Evolutionary conservation across 2,329 filamentous ascomycete genomes (phyloP).

Genomic region (Apiospora arundinis): DNA sequence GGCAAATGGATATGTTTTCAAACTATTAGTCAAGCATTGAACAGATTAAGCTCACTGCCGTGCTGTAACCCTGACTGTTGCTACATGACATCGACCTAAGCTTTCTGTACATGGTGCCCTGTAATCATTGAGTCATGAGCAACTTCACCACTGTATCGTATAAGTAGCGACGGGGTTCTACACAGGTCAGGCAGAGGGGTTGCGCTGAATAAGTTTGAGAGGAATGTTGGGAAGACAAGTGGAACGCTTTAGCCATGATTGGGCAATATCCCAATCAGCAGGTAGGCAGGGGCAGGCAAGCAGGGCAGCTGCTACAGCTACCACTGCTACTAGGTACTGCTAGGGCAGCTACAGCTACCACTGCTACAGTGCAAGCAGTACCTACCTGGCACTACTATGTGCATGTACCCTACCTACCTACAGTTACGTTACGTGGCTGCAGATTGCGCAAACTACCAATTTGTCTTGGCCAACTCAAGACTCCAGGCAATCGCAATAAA

Average conservation of each 20-base stretch:
- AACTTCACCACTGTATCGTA: constrained; percentile 18
- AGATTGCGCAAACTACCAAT: constrained; percentile 5
- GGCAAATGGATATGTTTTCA: not conserved
- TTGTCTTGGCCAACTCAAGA: constrained; percentile 3
- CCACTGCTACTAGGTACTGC: too few species aligned
- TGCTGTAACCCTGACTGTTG: not conserved
- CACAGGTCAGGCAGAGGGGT: not conserved
- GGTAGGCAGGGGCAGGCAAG: not conserved
- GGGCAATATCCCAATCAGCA: not conserved
- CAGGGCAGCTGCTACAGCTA: not conserved
- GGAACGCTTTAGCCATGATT: not conserved
- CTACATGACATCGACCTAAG: not conserved
- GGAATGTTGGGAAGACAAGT: not conserved
- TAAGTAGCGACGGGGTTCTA: not conserved
- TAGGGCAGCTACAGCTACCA: not conserved
- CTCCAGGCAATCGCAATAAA: constrained; percentile 8
- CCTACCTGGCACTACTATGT: too few species aligned
- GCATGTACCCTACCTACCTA: too few species aligned
- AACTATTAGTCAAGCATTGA: not conserved
- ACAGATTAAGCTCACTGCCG: constrained; percentile 7
- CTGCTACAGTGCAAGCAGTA: too few species aligned
- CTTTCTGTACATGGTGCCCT: not conserved
- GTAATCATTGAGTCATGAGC: not conserved
- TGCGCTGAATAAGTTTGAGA: constrained; percentile 3
- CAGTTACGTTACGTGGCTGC: constrained; percentile 5